These are phyloP conservation scores for Saprolegnia parasitica DNA, from an alignment of 352 stramenopile genomes.

Conservation along the genomic window DNA sequence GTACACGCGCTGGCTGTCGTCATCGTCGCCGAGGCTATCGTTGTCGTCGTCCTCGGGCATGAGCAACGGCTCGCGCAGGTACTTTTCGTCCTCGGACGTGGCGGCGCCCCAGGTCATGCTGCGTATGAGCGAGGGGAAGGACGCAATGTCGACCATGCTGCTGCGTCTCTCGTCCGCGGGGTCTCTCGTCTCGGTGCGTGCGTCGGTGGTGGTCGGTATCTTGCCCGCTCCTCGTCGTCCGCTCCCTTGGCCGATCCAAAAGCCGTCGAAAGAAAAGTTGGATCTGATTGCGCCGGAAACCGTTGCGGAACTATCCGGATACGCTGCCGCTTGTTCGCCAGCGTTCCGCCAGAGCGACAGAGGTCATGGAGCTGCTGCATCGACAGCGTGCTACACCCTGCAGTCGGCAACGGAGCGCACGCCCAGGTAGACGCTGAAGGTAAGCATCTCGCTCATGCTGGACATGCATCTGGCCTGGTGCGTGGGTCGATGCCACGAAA, in stretches of 20 bases:
- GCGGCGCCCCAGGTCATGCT: constrained; percentile 14
- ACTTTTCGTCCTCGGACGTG: constrained; percentile 5
- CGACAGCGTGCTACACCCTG: too few species aligned
- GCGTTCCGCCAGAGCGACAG: neutral
- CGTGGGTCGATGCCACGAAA: too few species aligned
- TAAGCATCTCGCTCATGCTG: too few species aligned
- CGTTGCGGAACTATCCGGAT: neutral
- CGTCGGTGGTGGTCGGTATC: neutral
- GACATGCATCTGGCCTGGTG: too few species aligned
- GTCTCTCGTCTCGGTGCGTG: neutral
- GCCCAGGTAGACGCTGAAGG: too few species aligned
- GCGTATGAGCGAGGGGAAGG: constrained; percentile 14
- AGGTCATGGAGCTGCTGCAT: neutral
- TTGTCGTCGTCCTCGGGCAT: constrained; percentile 25
- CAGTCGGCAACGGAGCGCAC: too few species aligned
- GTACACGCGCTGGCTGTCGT: constrained; percentile 9
- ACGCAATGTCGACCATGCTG: constrained; percentile 12
- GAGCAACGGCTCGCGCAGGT: constrained; percentile 12
- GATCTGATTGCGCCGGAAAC: neutral
- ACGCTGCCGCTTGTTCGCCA: neutral
- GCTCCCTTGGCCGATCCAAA: neutral
- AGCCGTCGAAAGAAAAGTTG: neutral
- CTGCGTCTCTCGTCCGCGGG: too few species aligned
- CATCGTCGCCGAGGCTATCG: constrained; percentile 6
- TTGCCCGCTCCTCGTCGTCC: too few species aligned